Base-by-base conservation (phyloP, 169 alveolate genomes). In the Babesia gibsoni region DNA sequence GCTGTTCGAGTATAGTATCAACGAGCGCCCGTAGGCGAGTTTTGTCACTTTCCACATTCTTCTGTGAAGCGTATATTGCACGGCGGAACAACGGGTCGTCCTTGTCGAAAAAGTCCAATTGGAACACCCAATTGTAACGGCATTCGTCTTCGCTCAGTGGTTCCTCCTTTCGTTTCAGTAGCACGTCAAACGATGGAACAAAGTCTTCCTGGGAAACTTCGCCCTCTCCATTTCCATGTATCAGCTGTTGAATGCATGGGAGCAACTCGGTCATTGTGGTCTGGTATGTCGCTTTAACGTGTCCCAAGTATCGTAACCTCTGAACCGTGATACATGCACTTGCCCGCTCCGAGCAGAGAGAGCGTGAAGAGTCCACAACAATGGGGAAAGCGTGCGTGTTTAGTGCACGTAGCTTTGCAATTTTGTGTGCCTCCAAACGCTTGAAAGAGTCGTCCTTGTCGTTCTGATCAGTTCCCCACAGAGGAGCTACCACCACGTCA, bases 51-150 rank as follows among this genome's bases (percentile, higher is more conserved):
- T 61, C 59, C 27, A 8, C 20, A 10, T 45, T 12, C 27, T 48
- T 25, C 33, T 43, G 59, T 14, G 72, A 42, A 25, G 39, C 48
- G 35, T 52, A 45, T 18, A 77, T 37, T 29, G 86, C 86, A 1
- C 80, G 48, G 23, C 73, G 70, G 41, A 77, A 50, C 43, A 50
- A 45, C 22, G 86, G 86, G 39, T 52, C 73, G 39, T 77, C 74
- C 22, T 63, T 16, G 52, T 77, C 80, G 66, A 77, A 52, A 42
- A 67, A 61, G 43, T 77, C 86, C 7, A 77, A 74, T 41, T 77
- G 86, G 49, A 66, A 77, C 20, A 77, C 82, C 80, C 80, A 66
- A 46, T 32, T 63, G 52, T 53, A 35, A 45, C 52, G 46, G 59
- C 30, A 20, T 54, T 30, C 35, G 25, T 77, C 65, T 41, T 39